Evolutionary conservation across 225 moss, liverwort and hornwort species (phyloP), one percentile per base, ranked within the genome.

Genomic region (Takakia lepidozioides): DNA sequence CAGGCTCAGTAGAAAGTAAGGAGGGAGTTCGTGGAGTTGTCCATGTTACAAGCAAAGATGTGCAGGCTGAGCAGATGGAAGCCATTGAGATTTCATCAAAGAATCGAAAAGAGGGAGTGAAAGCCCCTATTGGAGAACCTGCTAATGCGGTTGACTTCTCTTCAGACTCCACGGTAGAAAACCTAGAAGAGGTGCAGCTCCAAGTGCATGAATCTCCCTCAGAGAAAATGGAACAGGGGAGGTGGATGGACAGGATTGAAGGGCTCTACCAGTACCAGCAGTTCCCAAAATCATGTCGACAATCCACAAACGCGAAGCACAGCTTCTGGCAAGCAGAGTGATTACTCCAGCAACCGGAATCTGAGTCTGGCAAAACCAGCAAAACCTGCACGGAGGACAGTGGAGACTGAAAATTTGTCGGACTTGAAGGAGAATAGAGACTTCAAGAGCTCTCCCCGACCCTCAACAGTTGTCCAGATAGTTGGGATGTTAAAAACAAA

Each of bases 161-260:
- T 56, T 52, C 9, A 24, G 57, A 43, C 32, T 18, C 32, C n/a
- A 30, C 64, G 45, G 1, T 16, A 54, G 52, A 26, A 46, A 23
- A 57, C 20, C 52, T 53, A 46, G 69, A 70, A n/a, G n/a, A n/a
- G 28, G 49, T 47, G n/a, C n/a, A n/a, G n/a, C n/a, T n/a, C n/a
- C n/a, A n/a, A n/a, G n/a, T n/a, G n/a, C n/a, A n/a, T 32, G 70
- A 54, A 25, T 34, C 54, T 49, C 49, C 59, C 10, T 38, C 18
- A 16, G 47, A 58, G 37, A 57, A 68, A 10, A 45, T 73, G 18
- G 66, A 74, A 46, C 46, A 51, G 39, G 74, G 64, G 61, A 60
- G 74, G 18, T 61, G 63, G 80, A 67, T 74, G 57, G 80, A 80
- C 21, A 70, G 74, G 61, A 58, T 80, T 24, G 67, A 58, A 67